Evolutionary conservation across 768 basidiomycete species (phyloP), one percentile per base, ranked within the genome.

Genomic region (Wakefieldia striispora): DNA sequence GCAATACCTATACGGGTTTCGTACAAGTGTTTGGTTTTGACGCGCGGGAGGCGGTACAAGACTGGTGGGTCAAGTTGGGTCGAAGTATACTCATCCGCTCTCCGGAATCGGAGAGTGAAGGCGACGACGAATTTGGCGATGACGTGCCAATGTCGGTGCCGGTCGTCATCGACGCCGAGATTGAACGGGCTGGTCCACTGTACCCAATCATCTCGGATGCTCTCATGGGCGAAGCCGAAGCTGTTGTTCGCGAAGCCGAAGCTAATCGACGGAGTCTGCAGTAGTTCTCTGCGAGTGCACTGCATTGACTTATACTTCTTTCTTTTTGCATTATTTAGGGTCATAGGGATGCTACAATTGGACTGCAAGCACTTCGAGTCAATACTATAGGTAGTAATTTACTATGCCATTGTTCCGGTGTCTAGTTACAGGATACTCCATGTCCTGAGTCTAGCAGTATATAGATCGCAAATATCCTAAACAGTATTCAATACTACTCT

Each of bases 61-160:
- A 82, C 61, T 84, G 81, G 80, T 84, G 81, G 81, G 75, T 75
- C 3, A 77, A 73, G 37, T 79, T 75, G 77, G 79, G 79, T 2
- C 53, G 40, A 6, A 50, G 50, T 16, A 45, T 56, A 47, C 43
- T 39, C 14, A 20, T 17, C 33, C 47, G 38, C 9, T 47, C 47
- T 11, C 43, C 50, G 12, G 8, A 9, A 14, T 3, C 29, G 8
- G 45, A 50, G 23, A 19, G 21, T 14, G 20, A 43, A 10, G 37
- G 31, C 1, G 40, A 42, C 2, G 44, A 47, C 2, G 37, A 36
- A 4, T 38, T 33, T 1, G 29, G 36, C n/a, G 20, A 44, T 7
- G 33, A 33, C 9, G 14, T 1, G 6, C 29, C 35, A 1, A 17
- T n/a, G 20, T 40, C 35, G 40, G 26, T 52, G 19, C 49, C 50